Evolutionary conservation across 2,329 filamentous ascomycete species (phyloP).

Genomic region (Nannizziopsis barbatae): DNA sequence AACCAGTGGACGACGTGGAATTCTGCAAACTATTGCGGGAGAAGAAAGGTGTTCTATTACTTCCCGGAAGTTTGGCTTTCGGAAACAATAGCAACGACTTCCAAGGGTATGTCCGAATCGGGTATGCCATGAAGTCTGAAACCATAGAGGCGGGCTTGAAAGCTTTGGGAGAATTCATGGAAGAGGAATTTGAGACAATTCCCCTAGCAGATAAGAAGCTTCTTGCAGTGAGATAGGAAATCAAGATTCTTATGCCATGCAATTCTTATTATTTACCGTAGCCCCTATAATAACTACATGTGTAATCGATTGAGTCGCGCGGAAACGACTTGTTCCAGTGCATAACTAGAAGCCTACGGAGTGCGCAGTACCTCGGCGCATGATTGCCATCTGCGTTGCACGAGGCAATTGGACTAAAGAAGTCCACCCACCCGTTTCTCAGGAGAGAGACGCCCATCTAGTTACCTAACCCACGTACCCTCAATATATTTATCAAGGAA

Average conservation of each 20-base stretch:
- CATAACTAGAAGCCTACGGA: too few species aligned
- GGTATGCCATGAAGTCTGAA: conserved; percentile 61
- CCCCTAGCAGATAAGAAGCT: conserved; percentile 19
- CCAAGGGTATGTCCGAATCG: conserved; percentile 63
- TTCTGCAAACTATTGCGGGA: conserved; percentile 60
- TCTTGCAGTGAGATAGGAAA: background rate
- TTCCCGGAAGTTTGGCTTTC: conserved; percentile 65
- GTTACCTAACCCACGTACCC: too few species aligned
- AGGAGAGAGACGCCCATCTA: too few species aligned
- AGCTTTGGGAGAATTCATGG: conserved; percentile 44
- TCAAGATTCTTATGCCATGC: background rate
- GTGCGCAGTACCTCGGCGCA: too few species aligned
- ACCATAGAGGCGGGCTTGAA: conserved; percentile 57
- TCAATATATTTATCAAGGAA: too few species aligned
- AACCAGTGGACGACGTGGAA: conserved; percentile 57
- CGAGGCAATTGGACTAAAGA: too few species aligned
- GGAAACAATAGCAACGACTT: conserved; percentile 52
- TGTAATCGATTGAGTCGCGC: too few species aligned
- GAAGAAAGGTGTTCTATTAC: conserved; percentile 59
- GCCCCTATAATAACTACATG: too few species aligned
- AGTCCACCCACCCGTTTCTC: too few species aligned
- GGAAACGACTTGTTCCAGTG: too few species aligned
- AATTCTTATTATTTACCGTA: too few species aligned
- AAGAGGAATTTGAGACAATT: conserved; percentile 45
- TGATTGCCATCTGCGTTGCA: too few species aligned